Evolutionary conservation across 139 green algal genomes (phyloP), one percentile per base, ranked within the genome.

Genomic region (Coelastrella sp.): DNA sequence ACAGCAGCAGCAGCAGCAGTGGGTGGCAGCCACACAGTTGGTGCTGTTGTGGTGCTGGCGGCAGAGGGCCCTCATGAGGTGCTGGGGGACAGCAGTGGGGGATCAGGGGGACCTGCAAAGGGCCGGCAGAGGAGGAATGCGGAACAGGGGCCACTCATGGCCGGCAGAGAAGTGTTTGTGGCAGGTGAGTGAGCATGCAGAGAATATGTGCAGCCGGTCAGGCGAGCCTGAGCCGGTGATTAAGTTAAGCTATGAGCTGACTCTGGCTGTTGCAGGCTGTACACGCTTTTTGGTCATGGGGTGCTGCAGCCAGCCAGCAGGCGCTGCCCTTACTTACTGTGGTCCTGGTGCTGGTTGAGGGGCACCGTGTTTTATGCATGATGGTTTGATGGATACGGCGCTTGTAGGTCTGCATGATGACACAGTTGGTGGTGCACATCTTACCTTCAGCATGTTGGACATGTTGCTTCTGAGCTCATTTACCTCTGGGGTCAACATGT

Each of bases 21-120:
- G 49, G 78, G 35, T 49, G 20, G 70, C 12, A 12, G 4, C 9
- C 1, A 25, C 80, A 7, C 91, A n/a, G 24, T 27, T 12, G 61
- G 80, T 15, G 89, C 85, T 9, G 78, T 24, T 0, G n/a, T 63
- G 9, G 57, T 78, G 70, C 17, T 72, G 35, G 24, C 91, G 25
- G 22, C 70, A 19, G 90, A 93, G 78, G 61, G 7, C 0, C 8
- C 20, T 3, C 74, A 87, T 11, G 90, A 93, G 84, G 92, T 91
- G 61, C 27, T 20, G 6, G 61, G 83, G 20, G 89, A 90, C 22
- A 25, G 59, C 79, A 70, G 73, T 25, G 87, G 78, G 6, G 61
- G 78, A 74, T 7, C 17, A 22, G 78, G 90, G 25, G 66, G 90
- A 63, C 78, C 92, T 70, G 84, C 58, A 6, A 24, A 82, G 59